Base-by-base conservation (phyloP, 139 green algal genomes). In the Closterium sp. region DNA sequence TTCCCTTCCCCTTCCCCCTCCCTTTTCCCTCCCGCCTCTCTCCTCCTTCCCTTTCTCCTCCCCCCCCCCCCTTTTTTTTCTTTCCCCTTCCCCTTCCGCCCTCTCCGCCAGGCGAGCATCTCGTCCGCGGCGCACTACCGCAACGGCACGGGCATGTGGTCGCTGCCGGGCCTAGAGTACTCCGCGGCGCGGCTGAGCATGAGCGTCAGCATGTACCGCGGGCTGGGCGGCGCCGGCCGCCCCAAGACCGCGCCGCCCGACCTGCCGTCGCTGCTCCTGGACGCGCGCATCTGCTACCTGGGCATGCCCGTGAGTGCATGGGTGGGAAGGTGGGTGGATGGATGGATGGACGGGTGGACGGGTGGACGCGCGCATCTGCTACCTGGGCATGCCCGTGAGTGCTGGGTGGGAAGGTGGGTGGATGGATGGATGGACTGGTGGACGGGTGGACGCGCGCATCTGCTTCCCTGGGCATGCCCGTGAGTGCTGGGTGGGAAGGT, bases 401-500 rank as follows among this genome's bases (percentile, higher is more conserved):
- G 31, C 21, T 79, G 62, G 62, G 19, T 79, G 62, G 62, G 27
- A 13, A 13, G 62, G 62, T n/a, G n/a, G n/a, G 62, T 24, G 62
- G 17, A 79, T 79, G 62, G 17, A 79, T 79, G 62, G 17, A 6
- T 27, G 62, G 62, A 24, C 17, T 13, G 62, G 62, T 79, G 19
- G 62, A 13, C 62, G 19, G 62, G 62, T 24, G 31, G 97, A 99
- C 95, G 96, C 96, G 87, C 96, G 98, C 30, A 99, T 99, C 92
- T 96, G 97, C 13, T n/a, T 99, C 99, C 96, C 94, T 99, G n/a
- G 98, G 98, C 88, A 99, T 99, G 98, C 98, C n/a, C n/a, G n/a
- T n/a, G n/a, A n/a, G n/a, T n/a, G n/a, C n/a, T n/a, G n/a, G n/a
- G n/a, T n/a, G n/a, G n/a, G n/a, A n/a, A n/a, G n/a, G n/a, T n/a